These are phyloP conservation scores for Tricholoma matsutake DNA, from an alignment of 768 basidiomycete species.

Conservation along the genomic window DNA sequence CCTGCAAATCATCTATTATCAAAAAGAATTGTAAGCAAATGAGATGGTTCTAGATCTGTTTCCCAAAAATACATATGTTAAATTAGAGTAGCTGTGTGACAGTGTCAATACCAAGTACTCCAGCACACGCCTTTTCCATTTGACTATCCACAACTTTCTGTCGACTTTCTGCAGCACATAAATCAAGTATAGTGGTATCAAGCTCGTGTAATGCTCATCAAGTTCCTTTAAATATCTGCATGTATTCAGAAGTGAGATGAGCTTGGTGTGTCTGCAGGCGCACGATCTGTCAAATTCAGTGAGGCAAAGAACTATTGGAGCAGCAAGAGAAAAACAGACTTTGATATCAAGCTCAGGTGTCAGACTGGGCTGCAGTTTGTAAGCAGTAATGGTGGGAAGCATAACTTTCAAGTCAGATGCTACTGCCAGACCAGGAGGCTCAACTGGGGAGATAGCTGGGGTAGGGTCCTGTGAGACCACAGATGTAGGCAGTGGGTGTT, in stretches of 20 bases:
- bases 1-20: slow-evolving; percentile 4
- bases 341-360: slow-evolving; percentile 22
- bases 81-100: slow-evolving; percentile 22
- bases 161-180: slow-evolving; percentile 55
- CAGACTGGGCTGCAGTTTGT: slow-evolving; percentile 24
- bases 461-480: no score
- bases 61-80: slow-evolving; percentile 11
- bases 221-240: slow-evolving; percentile 34
- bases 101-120: slow-evolving; percentile 56
- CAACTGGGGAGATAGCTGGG: slow-evolving; percentile 5
- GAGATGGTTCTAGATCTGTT: background rate
- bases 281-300: slow-evolving; percentile 22
- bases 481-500: slow-evolving; percentile 6
- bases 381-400: slow-evolving; percentile 30
- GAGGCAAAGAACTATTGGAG: background rate
- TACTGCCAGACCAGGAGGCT: slow-evolving; percentile 2
- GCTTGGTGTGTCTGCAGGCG: slow-evolving; percentile 38
- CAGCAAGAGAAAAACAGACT: slow-evolving; percentile 3
- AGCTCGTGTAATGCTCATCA: slow-evolving; percentile 59
- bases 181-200: slow-evolving; percentile 56
- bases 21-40: background rate
- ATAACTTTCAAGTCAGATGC: slow-evolving; percentile 4
- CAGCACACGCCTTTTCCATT: slow-evolving; percentile 58
- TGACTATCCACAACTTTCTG: slow-evolving; percentile 56
- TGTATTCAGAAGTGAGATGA: slow-evolving; percentile 37